Base-by-base conservation (phyloP, 495 filamentous ascomycete genomes). In the Penicillium subrubescens region DNA sequence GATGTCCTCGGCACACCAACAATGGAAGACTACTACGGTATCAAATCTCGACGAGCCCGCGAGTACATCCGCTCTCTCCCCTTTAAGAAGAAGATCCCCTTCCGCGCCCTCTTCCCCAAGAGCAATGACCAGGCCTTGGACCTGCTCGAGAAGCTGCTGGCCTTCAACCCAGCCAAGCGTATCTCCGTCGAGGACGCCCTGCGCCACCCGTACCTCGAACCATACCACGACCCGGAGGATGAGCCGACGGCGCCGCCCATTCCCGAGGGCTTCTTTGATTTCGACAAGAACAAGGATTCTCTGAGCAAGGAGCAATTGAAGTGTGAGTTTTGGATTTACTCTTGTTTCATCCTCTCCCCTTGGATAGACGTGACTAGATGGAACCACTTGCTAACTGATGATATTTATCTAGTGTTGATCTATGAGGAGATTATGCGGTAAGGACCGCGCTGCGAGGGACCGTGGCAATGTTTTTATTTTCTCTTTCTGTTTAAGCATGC, bases 31-130 rank as follows among this genome's bases (percentile, higher is more conserved):
- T 99, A 99, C 85, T 99, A 99, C 66, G 96, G 96, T 59, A 99
- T 99, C 87, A 98, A 98, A 79, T 99, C 96, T 44, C 91, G 96
- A 62, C 91, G 96, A 66, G 96, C 96, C 29, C 89, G 96, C 64
- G 96, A 99, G 79, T 99, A 99, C 79, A 99, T 99, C 76, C 93
- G 96, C 44, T 97, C 94, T 51, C 88, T 99, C 41, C 96, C 96
- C n/a, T 99, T 99, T 85, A 99, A 98, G 88, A 99, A 99, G 90
- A 97, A 97, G 87, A 94, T 98, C 54, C 94, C 96, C 0, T 96
- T 97, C 89, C 92, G 93, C 72, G 89, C 89, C 41, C 89, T 99
- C 81, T 99, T 99, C 86, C 96, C 95, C 61, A 96, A 97, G 83
- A 97, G 93, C 46, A 95, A 92, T 43, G 93, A 97, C 37, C 83